Percentiles rank a stretch among this genome's conserved stretches.
Evolutionary conservation across 1,284 basidiomycete species (phyloP).

Genomic region (Moesziomyces sp.): DNA sequence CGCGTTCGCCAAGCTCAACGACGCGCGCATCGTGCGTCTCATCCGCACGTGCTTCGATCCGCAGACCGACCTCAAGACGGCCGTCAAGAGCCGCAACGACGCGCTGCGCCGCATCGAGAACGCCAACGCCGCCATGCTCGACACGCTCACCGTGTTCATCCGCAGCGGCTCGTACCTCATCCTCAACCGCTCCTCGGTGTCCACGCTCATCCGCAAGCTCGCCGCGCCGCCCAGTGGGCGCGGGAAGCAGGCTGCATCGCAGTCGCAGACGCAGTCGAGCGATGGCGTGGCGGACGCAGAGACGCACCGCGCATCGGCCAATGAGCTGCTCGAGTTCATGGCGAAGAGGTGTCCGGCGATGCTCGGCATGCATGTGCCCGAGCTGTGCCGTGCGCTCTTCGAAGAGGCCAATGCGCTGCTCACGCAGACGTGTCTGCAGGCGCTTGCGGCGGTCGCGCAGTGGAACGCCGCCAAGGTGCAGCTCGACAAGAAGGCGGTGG

Average conservation of each 20-base stretch:
- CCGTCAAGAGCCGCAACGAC: constrained; percentile 74
- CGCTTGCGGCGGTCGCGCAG: constrained; percentile 30
- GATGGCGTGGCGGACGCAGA: constrained; percentile 30
- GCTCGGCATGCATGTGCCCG: constrained; percentile 78
- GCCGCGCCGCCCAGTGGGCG: constrained; percentile 5
- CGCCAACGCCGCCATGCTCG: constrained; percentile 35
- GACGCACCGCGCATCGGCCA: constrained; percentile 58
- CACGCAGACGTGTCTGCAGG: constrained; percentile 72
- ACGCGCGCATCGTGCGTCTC: constrained; percentile 84
- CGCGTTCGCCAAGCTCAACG: constrained; percentile 86
- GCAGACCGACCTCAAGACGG: constrained; percentile 81
- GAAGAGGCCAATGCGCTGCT: constrained; percentile 75
- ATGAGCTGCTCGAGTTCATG: constrained; percentile 71
- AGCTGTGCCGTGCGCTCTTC: constrained; percentile 76
- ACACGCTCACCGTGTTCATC: constrained; percentile 79
- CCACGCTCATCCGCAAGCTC: constrained; percentile 73
- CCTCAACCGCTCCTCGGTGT: constrained; percentile 85
- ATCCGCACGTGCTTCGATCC: constrained; percentile 83
- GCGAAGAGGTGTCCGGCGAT: constrained; percentile 82
- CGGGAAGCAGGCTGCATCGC: constrained; percentile 10
- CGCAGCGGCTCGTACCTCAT: constrained; percentile 79
- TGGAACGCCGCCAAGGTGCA: constrained; percentile 36
- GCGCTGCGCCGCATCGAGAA: constrained; percentile 51
- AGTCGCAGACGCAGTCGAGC: constrained; percentile 17
- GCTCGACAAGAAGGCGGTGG: constrained; percentile 70